phyloP scores from a whole-genome alignment of 2,329 filamentous ascomycete species.

The Gnomoniopsis sp. region DNA sequence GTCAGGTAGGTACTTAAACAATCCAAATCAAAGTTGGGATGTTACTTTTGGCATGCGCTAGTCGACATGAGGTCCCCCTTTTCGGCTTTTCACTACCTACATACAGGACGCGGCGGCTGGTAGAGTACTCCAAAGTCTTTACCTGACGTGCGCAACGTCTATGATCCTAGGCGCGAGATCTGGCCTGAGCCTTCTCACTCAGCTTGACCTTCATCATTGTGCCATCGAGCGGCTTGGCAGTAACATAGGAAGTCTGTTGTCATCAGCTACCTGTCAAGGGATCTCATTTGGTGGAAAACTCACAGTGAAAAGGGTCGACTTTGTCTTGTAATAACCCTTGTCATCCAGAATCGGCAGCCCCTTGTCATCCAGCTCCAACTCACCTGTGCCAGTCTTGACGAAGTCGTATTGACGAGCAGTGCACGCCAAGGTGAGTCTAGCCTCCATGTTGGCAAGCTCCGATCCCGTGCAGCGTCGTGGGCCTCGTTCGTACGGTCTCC shows the following conservation, averaged over 20 bases:
- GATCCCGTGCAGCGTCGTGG: neutral
- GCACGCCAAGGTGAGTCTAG: neutral
- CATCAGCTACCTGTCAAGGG: neutral
- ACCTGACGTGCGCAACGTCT: too few relatives aligned
- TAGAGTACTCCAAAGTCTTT: too few relatives aligned
- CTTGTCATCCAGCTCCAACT: neutral
- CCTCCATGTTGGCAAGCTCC: neutral
- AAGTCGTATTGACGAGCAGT: neutral
- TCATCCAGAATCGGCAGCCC: neutral
- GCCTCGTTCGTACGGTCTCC: neutral
- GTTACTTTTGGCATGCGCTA: too few relatives aligned
- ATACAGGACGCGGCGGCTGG: too few relatives aligned
- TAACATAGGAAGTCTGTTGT: neutral
- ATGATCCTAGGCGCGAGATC: neutral
- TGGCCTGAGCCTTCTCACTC: neutral
- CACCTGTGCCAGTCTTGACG: neutral
- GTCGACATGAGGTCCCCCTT: too few relatives aligned
- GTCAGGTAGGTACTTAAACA: too few relatives aligned
- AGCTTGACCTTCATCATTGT: neutral
- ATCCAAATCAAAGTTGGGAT: too few relatives aligned
- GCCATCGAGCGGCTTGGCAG: neutral
- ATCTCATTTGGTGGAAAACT: too few relatives aligned
- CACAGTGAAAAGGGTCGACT: neutral
- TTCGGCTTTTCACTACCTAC: too few relatives aligned
- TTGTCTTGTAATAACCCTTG: neutral